Evolutionary conservation across 257 asterid genomes (phyloP).

Genomic region (Perilla frutescens): DNA sequence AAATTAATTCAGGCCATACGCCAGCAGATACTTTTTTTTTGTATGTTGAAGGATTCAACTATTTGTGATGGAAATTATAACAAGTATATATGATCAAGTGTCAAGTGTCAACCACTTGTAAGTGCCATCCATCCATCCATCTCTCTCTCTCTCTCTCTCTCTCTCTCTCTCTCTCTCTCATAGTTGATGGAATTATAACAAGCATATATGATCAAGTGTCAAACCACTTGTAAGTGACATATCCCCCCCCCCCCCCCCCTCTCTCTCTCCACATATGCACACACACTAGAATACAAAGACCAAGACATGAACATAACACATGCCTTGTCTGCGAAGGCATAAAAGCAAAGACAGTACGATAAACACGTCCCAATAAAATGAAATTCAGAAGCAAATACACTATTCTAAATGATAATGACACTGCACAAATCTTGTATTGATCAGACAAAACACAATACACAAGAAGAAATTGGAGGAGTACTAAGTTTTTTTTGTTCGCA

Average conservation of each 20-base stretch:
- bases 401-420: background rate
- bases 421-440: background rate
- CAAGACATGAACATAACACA: conserved; percentile 16
- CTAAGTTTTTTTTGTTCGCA: conserved; percentile 2
- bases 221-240: too few species aligned
- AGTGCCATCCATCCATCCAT: background rate
- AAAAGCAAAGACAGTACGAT: conserved; percentile 9
- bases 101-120: background rate
- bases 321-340: conserved; percentile 25
- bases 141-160: conserved; percentile 22
- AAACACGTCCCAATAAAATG: background rate
- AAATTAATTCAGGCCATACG: background rate
- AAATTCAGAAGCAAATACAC: background rate
- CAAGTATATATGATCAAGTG: conserved; percentile 11
- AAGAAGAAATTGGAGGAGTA: background rate
- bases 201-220: too few species aligned
- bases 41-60: conserved; percentile 20
- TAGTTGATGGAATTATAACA: too few species aligned
- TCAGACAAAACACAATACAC: background rate
- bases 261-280: background rate
- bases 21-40: background rate
- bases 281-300: conserved; percentile 1
- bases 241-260: too few species aligned
- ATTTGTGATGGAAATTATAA: conserved; percentile 17
- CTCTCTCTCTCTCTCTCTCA: background rate